Conservation (phyloP, 2,329 filamentous ascomycete genomes). For the Neofusicoccum laricinum region DNA sequence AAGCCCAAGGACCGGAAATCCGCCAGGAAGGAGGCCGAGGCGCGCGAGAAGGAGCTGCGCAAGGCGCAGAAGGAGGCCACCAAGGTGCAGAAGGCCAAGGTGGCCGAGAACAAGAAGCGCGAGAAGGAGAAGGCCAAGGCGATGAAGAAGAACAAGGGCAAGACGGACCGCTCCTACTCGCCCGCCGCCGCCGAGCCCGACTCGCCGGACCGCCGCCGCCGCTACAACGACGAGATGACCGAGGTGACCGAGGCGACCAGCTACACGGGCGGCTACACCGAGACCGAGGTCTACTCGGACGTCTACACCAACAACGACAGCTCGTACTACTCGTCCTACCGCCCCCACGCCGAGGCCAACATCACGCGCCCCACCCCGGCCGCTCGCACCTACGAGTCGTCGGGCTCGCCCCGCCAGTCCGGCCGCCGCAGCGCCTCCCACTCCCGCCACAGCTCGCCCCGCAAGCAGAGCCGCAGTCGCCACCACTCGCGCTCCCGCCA, state of each 20-base stretch:
- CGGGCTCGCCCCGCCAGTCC: constrained; percentile 10
- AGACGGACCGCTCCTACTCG: constrained; percentile 25
- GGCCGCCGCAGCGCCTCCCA: constrained; percentile 6
- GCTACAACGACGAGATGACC: constrained; percentile 50
- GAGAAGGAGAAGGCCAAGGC: constrained; percentile 43
- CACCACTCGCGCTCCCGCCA: constrained; percentile 17
- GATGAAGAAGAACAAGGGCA: constrained; percentile 39
- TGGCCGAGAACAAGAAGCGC: constrained; percentile 34
- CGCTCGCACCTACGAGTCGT: constrained; percentile 22
- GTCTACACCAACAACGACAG: constrained; percentile 16
- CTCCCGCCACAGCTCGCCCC: constrained; percentile 26
- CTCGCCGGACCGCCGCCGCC: constrained; percentile 11
- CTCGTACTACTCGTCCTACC: constrained; percentile 37
- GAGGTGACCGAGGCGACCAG: constrained; percentile 39
- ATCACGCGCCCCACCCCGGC: constrained; percentile 18
- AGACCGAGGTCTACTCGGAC: constrained; percentile 28
- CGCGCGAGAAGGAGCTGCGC: constrained; percentile 36
- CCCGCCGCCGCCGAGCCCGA: constrained; percentile 20
- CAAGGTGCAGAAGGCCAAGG: constrained; percentile 26
- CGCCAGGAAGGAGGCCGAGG: constrained; percentile 39
- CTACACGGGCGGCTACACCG: constrained; percentile 38
- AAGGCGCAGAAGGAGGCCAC: constrained; percentile 27
- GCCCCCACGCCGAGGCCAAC: constrained; percentile 33
- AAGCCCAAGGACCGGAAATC: constrained; percentile 30
- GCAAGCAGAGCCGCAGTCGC: constrained; percentile 26